Evolutionary conservation across 495 filamentous ascomycete species (phyloP), one percentile per base, ranked within the genome.

Genomic region (Penicillium simplicissimum): DNA sequence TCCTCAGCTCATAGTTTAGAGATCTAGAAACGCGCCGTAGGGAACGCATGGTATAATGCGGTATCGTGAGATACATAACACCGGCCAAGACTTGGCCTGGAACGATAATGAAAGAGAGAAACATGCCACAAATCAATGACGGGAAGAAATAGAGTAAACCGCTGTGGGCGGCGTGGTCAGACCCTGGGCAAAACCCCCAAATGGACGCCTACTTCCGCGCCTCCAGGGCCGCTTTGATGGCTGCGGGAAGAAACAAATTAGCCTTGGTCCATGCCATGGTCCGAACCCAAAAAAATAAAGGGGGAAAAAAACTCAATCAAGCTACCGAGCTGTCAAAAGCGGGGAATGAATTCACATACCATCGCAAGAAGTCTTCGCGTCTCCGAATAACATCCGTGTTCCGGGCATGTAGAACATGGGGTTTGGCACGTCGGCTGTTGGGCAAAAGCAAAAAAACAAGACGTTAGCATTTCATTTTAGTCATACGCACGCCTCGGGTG

Each of bases 341-440:
- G 5, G 13, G 34, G 28, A 47, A 51, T 11, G 3, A 3, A n/a
- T 38, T 8, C 35, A 70, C 77, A 59, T 66, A 80, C 77, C 88
- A 79, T 94, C 90, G 63, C 90, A 93, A 45, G 86, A 88, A 53
- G 84, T 81, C 76, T 90, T 90, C 6, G 90, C 90, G 78, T 94
- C 90, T 25, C 90, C 90, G 71, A 94, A 94, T 19, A 94, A 73
- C 90, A 93, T 94, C 72, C 85, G 89, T 8, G 89, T 91, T 25
- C 86, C 86, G 0, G 88, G 88, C 88, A 90, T 91, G 71, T 85
- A 92, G 75, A 93, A 93, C 89, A 94, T 91, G 21, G 90, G 90
- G 71, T 94, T 94, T 9, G 87, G 88, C 5, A 94, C 89, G 71
- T 94, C 90, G 36, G 90, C 86, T 88, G 55, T 37, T 7, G 28